Evolutionary conservation across 2,329 filamentous ascomycete species (phyloP), one percentile per base, ranked within the genome.

Genomic region (Cercospora citrullina): DNA sequence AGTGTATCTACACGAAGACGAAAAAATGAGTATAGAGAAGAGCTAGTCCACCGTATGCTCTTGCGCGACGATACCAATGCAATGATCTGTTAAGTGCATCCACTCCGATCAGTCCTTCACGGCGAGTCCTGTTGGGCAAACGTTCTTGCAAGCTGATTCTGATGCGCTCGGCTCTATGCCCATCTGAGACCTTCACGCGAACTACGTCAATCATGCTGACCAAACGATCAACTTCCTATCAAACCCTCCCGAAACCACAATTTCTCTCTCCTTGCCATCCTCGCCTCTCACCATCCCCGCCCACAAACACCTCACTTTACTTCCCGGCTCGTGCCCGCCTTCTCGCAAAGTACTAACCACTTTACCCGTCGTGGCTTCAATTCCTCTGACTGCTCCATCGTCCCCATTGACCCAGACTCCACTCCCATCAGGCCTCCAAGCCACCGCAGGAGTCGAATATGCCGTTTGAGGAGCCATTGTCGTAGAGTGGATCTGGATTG

Each of bases 351-450:
- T 81, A 23, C 79, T 77, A 28, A 85, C 77, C 2, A 89, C 78
- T 75, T 87, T 89, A 6, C 88, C 88, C 1, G 83, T 88, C 65
- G 78, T 84, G 3, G 82, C 80, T 75, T 90, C 87, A 6, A 90
- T 79, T 0, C 87, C 88, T 59, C 87, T 80, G 30, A 90, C 81
- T 7, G 86, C 80, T 0, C 88, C 88, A 75, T 90, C 88, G 72
- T 90, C 88, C 3, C 86, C 86, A 77, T 88, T 90, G 12, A 90
- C 86, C 83, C 86, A 90, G 0, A 90, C 78, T 0, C 88, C 88
- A 51, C 81, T 84, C 0, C 87, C 87, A 74, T 88, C 84, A 1
- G 87, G 87, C 28, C 88, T 79, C 88, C 88, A 90, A 5, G 82
- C 83, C 6, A 89, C 79, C 62, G 86, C 84, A 7, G 87, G 87